Evolutionary conservation across 495 filamentous ascomycete genomes (phyloP), one percentile per base, ranked within the genome.

Genomic region (Glarea lozoyensis): DNA sequence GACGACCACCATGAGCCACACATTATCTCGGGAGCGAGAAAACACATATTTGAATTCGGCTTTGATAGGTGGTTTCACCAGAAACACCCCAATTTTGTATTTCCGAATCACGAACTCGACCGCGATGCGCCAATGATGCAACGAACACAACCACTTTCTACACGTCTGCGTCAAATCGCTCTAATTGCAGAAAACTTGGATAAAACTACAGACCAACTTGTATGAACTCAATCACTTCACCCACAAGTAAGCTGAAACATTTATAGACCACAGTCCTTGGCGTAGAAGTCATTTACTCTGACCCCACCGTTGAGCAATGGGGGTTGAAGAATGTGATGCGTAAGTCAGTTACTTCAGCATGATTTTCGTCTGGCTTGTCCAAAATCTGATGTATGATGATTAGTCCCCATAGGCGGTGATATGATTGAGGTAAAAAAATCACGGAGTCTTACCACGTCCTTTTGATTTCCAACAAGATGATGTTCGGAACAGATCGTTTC

Each of bases 391-490:
- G 21, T 16, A 53, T n/a, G n/a, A n/a, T n/a, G n/a, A n/a, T n/a
- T n/a, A n/a, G 50, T 53, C 22, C 38, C 50, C 20, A 33, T 53
- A 1, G 50, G 50, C n/a, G 50, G 50, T 12, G 45, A 53, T 34
- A 19, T 53, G 1, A 45, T 53, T 31, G 50, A 53, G 37, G 45
- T 48, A 48, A 11, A 11, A 22, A 13, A 25, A 10, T 10, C n/a
- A 15, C 6, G 10, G 12, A 15, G 11, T 7, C 23, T 15, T 24
- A 13, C 18, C 15, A 21, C 13, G 5, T n/a, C 27, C 10, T n/a
- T 32, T 24, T 19, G 24, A 17, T 11, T 11, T 4, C 31, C 17
- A 16, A 34, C n/a, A 13, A 34, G 20, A 18, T 17, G 4, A 18
- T 23, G 36, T 13, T 18, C n/a, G n/a, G 16, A 17, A 9, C 30